A percentile compares a stretch with the other conserved stretches of the same genome.
phyloP scores from a whole-genome alignment of 441 rosid species.

The Erysimum pusillum region DNA sequence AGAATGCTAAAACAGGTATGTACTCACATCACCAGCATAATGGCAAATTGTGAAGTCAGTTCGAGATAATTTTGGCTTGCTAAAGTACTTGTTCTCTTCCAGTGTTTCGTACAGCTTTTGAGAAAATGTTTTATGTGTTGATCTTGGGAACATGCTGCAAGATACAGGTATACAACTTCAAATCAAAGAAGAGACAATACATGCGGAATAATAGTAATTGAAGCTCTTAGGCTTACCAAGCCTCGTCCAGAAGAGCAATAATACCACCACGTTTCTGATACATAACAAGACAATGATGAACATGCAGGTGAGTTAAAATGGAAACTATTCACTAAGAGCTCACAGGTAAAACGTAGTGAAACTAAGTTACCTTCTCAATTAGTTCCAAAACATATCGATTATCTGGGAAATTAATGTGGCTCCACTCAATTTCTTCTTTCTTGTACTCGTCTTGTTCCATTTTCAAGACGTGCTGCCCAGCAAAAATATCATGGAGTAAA shows the following conservation, averaged over 20 bases:
- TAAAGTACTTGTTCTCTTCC: slow-evolving; percentile 71
- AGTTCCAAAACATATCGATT: slow-evolving; percentile 82
- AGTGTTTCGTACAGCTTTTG: slow-evolving; percentile 89
- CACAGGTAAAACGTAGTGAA: slow-evolving; percentile 22
- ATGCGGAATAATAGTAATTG: slow-evolving; percentile 37
- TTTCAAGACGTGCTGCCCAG: slow-evolving; percentile 83
- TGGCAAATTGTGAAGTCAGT: slow-evolving; percentile 91
- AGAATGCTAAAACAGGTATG: slow-evolving; percentile 28
- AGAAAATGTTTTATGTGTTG: slow-evolving; percentile 90
- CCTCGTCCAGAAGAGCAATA: slow-evolving; percentile 93
- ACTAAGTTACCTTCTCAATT: slow-evolving; percentile 76
- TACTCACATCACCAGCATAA: slow-evolving; percentile 93
- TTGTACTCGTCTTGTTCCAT: slow-evolving; percentile 96
- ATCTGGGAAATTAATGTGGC: slow-evolving; percentile 82
- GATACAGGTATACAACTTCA: slow-evolving; percentile 34
- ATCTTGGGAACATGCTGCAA: slow-evolving; percentile 89
- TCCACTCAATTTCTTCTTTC: slow-evolving; percentile 88
- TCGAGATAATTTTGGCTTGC: slow-evolving; percentile 85
- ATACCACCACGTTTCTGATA: slow-evolving; percentile 96
- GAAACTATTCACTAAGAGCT: slow-evolving; percentile 18
- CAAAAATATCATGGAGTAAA: slow-evolving; percentile 30
- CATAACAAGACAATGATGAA: slow-evolving; percentile 32
- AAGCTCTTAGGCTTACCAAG: slow-evolving; percentile 69
- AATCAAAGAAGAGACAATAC: slow-evolving; percentile 12
- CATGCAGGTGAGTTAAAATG: slow-evolving; percentile 7